A percentile compares a stretch with the other conserved stretches of the same genome.
These are phyloP conservation scores for Beauveria varroae DNA, from an alignment of 2,329 filamentous ascomycete genomes.

Conservation along the genomic window DNA sequence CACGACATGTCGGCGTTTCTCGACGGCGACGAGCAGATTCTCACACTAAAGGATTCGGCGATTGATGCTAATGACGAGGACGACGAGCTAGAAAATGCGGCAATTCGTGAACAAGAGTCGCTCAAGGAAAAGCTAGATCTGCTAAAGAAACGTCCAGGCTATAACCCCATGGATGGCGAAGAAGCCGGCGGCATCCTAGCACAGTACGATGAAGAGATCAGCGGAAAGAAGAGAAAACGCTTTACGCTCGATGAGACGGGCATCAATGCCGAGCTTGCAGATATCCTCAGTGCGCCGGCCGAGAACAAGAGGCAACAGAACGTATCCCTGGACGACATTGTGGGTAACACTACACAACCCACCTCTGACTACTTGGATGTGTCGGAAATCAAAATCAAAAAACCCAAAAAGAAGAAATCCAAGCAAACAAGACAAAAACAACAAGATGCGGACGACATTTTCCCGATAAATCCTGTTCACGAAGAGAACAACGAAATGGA, in stretches of 20 bases:
- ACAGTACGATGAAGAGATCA: conserved; percentile 94
- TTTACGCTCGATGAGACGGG: conserved; percentile 83
- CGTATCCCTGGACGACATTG: conserved; percentile 74
- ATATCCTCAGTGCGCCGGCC: conserved; percentile 44
- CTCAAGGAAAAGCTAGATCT: conserved; percentile 69
- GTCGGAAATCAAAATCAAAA: conserved; percentile 86
- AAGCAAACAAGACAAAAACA: conserved; percentile 66
- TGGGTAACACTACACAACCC: conserved; percentile 26
- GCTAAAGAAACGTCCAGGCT: conserved; percentile 84
- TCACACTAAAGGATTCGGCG: conserved; percentile 89
- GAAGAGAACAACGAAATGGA: conserved; percentile 59
- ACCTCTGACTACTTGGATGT: conserved; percentile 82
- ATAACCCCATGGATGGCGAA: conserved; percentile 73
- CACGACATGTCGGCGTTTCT: conserved; percentile 79
- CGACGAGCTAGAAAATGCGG: conserved; percentile 70
- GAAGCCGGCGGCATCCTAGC: conserved; percentile 63
- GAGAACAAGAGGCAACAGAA: conserved; percentile 57
- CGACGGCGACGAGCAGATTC: conserved; percentile 76
- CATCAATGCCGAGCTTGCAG: conserved; percentile 55
- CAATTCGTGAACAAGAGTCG: conserved; percentile 64
- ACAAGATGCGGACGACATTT: conserved; percentile 55
- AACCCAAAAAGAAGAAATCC: conserved; percentile 85
- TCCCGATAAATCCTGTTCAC: conserved; percentile 33
- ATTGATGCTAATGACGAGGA: conserved; percentile 69
- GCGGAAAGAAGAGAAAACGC: conserved; percentile 77